A percentile compares a stretch with the other conserved stretches of the same genome.
These are phyloP conservation scores for Talaromyces amestolkiae DNA, from an alignment of 2,329 filamentous ascomycete species.

Conservation along the genomic window DNA sequence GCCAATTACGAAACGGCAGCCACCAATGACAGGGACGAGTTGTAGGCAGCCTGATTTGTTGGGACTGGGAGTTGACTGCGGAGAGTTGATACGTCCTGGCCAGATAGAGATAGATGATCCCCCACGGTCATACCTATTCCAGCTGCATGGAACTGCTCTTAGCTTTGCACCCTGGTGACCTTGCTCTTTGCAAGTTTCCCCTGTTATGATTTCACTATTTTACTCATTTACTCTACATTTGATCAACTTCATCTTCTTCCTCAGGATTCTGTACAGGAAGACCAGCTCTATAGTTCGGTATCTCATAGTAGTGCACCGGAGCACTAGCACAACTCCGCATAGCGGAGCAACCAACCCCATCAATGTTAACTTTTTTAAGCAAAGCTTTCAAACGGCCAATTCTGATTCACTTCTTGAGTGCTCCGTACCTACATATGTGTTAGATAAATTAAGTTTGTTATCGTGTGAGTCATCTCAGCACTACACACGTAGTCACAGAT, in stretches of 20 bases:
- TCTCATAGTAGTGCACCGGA: background rate
- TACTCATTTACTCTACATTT: background rate
- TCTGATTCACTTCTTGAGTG: background rate
- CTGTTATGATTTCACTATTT: too few relatives aligned
- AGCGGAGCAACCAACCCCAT: background rate
- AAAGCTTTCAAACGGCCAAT: background rate
- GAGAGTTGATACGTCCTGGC: background rate
- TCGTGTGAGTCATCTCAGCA: conserved; percentile 5
- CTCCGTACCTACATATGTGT: background rate
- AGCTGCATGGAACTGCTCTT: background rate
- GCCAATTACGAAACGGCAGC: background rate
- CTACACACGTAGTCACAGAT: background rate
- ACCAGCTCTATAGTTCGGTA: background rate
- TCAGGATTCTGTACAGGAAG: background rate
- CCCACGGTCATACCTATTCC: background rate
- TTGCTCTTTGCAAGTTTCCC: background rate
- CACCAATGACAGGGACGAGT: background rate
- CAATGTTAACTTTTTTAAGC: background rate
- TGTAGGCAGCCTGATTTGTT: background rate
- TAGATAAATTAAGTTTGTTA: background rate
- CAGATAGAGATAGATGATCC: background rate
- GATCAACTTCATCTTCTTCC: background rate
- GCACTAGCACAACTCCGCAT: conserved; percentile 5
- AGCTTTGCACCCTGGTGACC: background rate
- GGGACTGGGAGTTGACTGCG: background rate